Percentiles rank a stretch among this genome's conserved stretches.
Evolutionary conservation across 2,329 filamentous ascomycete genomes (phyloP).

Genomic region (Penicillium hordei): DNA sequence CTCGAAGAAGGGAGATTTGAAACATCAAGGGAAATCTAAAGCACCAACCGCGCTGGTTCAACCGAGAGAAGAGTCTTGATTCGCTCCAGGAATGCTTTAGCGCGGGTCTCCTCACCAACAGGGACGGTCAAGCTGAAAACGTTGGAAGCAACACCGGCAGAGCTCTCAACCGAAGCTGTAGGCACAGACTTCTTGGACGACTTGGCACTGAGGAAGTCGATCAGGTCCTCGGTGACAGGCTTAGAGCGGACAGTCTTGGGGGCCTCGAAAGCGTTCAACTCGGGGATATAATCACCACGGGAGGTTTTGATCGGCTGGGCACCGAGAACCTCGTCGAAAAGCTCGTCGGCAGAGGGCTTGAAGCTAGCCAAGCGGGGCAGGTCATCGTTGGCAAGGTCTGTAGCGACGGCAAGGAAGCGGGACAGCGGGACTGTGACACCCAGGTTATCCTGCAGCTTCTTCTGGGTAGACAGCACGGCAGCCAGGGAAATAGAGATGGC

Average conservation of each 20-base stretch:
- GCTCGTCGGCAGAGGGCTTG: constrained; percentile 71
- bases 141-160: constrained; percentile 60
- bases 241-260: constrained; percentile 32
- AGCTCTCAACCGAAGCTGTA: constrained; percentile 32
- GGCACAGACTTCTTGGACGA: constrained; percentile 35
- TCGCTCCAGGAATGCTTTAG: constrained; percentile 76
- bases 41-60: constrained; percentile 72
- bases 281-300: constrained; percentile 68
- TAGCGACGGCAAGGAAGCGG: constrained; percentile 81
- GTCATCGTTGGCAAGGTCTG: constrained; percentile 82
- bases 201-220: constrained; percentile 71
- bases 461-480: constrained; percentile 76
- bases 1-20: constrained; percentile 15
- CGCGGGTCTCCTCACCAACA: constrained; percentile 77
- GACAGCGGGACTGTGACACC: constrained; percentile 80
- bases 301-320: constrained; percentile 43
- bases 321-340: constrained; percentile 87
- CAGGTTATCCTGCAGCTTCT: constrained; percentile 72
- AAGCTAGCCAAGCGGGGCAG: constrained; percentile 67
- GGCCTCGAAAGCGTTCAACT: constrained; percentile 59
- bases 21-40: constrained; percentile 36
- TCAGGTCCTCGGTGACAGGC: constrained; percentile 67
- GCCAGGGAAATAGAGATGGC: constrained; percentile 75
- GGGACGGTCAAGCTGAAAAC: constrained; percentile 80
- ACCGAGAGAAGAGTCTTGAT: constrained; percentile 80